Conservation (phyloP, 768 basidiomycete genomes). For the Termitomyces sp. region DNA sequence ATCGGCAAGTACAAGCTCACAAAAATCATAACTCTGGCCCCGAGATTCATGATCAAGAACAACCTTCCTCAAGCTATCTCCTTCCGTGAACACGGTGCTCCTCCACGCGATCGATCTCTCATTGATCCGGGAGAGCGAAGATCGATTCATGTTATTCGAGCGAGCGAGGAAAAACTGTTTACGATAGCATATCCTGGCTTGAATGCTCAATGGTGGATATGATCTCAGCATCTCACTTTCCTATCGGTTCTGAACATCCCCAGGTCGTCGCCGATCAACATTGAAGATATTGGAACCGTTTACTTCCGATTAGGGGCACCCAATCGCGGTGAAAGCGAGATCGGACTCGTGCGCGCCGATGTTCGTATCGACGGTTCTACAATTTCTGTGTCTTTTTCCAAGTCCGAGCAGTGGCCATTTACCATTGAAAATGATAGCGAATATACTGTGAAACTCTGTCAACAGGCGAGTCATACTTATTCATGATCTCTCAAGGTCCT, state of each 20-base stretch:
- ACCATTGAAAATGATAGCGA: constrained; percentile 87
- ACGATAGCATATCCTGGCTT: constrained; percentile 86
- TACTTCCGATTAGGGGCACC: constrained; percentile 63
- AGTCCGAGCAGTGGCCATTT: constrained; percentile 85
- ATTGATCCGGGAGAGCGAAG: constrained; percentile 67
- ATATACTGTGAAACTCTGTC: constrained; percentile 60
- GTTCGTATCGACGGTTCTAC: constrained; percentile 81
- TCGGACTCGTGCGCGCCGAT: constrained; percentile 68
- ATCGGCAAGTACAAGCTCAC: constrained; percentile 96
- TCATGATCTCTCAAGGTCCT: background rate
- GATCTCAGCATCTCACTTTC: background rate
- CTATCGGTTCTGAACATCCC: background rate
- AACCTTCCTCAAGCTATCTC: constrained; percentile 62
- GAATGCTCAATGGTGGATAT: constrained; percentile 69
- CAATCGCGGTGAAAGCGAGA: constrained; percentile 27
- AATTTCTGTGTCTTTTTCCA: constrained; percentile 77
- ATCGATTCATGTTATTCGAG: constrained; percentile 63
- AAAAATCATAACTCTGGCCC: constrained; percentile 88
- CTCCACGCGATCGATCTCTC: constrained; percentile 55
- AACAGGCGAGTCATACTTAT: constrained; percentile 51
- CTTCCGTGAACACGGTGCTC: constrained; percentile 82
- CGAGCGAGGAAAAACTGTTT: constrained; percentile 68
- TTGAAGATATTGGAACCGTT: constrained; percentile 85
- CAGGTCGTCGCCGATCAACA: constrained; percentile 91
- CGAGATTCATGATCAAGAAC: constrained; percentile 90